phyloP scores from a whole-genome alignment of 1,139 yeast species.

The Hemisphaericaspora xylofermentans region DNA sequence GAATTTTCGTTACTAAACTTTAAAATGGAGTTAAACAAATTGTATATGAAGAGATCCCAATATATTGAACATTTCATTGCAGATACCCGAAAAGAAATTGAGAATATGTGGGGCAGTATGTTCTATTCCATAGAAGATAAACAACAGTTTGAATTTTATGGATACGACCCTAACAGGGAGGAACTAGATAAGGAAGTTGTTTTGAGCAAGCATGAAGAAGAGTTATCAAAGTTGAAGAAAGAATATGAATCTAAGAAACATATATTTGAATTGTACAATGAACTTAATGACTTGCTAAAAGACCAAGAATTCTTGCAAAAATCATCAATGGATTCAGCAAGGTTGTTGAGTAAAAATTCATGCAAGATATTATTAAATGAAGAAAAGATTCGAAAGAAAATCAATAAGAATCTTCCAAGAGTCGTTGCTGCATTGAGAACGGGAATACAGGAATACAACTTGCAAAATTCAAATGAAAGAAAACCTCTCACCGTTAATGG shows the following conservation, averaged over 20 bases:
- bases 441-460: slow-evolving; percentile 50
- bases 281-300: slow-evolving; percentile 52
- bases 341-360: slow-evolving; percentile 73
- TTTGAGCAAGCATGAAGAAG: slow-evolving; percentile 61
- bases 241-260: slow-evolving; percentile 55
- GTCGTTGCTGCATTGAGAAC: slow-evolving; percentile 52
- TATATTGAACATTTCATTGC: slow-evolving; percentile 66
- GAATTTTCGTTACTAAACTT: slow-evolving; percentile 40
- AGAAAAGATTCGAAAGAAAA: slow-evolving; percentile 68
- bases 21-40: slow-evolving; percentile 54
- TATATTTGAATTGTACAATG: slow-evolving; percentile 53
- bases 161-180: slow-evolving; percentile 37
- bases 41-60: slow-evolving; percentile 59
- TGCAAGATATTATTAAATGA: slow-evolving; percentile 79
- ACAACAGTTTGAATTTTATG: slow-evolving; percentile 33
- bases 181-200: slow-evolving; percentile 52
- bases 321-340: slow-evolving; percentile 76
- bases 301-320: slow-evolving; percentile 67
- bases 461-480: slow-evolving; percentile 25
- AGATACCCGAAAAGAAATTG: slow-evolving; percentile 59
- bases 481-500: slow-evolving; percentile 47
- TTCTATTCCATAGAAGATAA: slow-evolving; percentile 53
- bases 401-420: slow-evolving; percentile 66
- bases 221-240: slow-evolving; percentile 50
- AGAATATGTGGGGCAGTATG: slow-evolving; percentile 60